A percentile compares a stretch with the other conserved stretches of the same genome.
phyloP scores from a whole-genome alignment of 306 rosid genomes.

The Quercus gilva region DNA sequence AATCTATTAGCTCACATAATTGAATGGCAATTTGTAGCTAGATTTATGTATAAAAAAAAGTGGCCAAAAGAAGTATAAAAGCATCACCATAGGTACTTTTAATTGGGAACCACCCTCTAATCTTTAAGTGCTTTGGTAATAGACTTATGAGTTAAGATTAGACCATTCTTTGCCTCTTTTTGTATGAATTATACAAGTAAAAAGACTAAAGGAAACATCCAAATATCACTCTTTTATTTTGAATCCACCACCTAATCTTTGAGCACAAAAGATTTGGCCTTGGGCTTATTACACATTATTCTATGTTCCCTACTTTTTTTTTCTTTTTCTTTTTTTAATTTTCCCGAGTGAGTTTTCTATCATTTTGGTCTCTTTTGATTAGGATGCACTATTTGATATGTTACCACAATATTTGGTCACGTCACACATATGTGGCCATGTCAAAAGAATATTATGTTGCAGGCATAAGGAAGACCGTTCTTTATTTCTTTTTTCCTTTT shows the following conservation, averaged over 20 bases:
- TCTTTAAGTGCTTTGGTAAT: neutral
- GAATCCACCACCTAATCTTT: neutral
- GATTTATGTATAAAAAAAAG: no score
- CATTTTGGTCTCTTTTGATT: neutral
- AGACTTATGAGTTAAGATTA: neutral
- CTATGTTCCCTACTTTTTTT: neutral
- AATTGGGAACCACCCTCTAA: neutral
- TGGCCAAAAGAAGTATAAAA: neutral
- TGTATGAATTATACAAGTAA: neutral
- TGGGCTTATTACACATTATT: neutral
- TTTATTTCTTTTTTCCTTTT: neutral
- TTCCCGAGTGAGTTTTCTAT: neutral
- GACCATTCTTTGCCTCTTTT: neutral
- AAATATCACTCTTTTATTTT: neutral
- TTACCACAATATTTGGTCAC: neutral
- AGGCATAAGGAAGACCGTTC: no score
- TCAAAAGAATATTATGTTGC: neutral
- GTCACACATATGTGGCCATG: neutral
- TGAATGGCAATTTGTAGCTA: neutral
- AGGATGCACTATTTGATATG: neutral
- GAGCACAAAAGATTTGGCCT: neutral
- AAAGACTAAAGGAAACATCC: neutral
- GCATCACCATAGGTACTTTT: neutral
- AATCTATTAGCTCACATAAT: slow-evolving; percentile 7
- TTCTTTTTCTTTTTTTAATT: neutral